Percentiles rank a stretch among this genome's conserved stretches.
phyloP scores from a whole-genome alignment of 306 rosid genomes.

The Hylodesmum podocarpum region DNA sequence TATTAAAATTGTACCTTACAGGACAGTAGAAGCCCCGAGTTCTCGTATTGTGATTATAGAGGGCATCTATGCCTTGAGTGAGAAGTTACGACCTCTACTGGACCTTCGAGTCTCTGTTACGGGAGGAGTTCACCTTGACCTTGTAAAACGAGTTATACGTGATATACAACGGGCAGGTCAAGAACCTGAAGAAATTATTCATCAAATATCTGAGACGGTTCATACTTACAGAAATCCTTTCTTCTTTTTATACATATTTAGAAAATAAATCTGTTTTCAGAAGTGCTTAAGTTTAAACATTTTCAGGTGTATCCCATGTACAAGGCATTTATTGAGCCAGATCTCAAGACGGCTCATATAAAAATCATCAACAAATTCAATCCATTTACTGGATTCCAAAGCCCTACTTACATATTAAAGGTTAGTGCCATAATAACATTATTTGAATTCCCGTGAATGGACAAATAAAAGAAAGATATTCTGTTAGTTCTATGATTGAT shows the following conservation, averaged over 20 bases:
- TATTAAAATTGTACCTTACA: slow-evolving; percentile 41
- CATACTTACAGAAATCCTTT: slow-evolving; percentile 24
- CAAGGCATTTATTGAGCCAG: slow-evolving; percentile 98
- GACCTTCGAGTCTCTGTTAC: slow-evolving; percentile 97
- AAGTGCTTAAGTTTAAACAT: slow-evolving; percentile 34
- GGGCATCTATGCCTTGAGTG: slow-evolving; percentile 97
- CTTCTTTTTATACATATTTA: slow-evolving; percentile 5
- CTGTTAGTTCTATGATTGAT: slow-evolving; percentile 26
- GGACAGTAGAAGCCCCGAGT: slow-evolving; percentile 92
- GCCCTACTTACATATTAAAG: slow-evolving; percentile 93
- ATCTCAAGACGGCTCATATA: slow-evolving; percentile 94
- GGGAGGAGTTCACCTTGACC: slow-evolving; percentile 99
- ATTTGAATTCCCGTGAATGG: not conserved
- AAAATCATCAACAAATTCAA: slow-evolving; percentile 90
- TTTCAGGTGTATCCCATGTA: slow-evolving; percentile 98
- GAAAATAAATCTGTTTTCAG: slow-evolving; percentile 15
- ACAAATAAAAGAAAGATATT: not conserved
- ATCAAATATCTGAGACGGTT: slow-evolving; percentile 99
- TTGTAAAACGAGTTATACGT: slow-evolving; percentile 92
- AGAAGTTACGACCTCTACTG: slow-evolving; percentile 83
- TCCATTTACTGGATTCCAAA: slow-evolving; percentile 97
- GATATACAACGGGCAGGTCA: slow-evolving; percentile 98
- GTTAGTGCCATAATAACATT: slow-evolving; percentile 39
- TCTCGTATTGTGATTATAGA: slow-evolving; percentile 89
- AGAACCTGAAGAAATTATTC: slow-evolving; percentile 98